phyloP scores from a whole-genome alignment of 2,329 filamentous ascomycete genomes.

The Trichoderma harzianum region DNA sequence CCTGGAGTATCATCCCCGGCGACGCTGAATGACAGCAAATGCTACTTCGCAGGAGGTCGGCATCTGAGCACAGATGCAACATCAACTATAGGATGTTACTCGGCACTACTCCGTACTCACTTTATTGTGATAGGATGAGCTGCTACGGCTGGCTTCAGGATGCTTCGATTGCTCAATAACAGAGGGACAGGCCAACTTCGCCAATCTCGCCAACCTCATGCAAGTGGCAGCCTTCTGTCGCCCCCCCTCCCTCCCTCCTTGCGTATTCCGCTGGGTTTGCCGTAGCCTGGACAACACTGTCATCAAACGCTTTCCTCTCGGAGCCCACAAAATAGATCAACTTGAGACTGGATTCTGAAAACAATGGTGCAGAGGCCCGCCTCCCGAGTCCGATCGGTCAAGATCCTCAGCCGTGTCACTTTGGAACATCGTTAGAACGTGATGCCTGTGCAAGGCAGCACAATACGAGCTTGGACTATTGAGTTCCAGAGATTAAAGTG shows the following conservation, averaged over 20 bases:
- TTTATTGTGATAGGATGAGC: neutral
- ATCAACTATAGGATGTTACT: neutral
- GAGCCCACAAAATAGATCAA: slow-evolving; percentile 1
- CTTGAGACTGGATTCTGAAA: neutral
- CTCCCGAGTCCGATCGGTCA: slow-evolving; percentile 9
- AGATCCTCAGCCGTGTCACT: slow-evolving; percentile 3
- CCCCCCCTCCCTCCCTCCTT: neutral
- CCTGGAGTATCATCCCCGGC: neutral
- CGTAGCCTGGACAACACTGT: neutral
- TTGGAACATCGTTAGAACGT: neutral
- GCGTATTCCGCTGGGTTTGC: neutral
- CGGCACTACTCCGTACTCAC: neutral
- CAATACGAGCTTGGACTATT: neutral
- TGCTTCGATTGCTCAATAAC: neutral
- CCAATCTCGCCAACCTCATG: slow-evolving; percentile 6
- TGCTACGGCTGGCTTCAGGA: neutral
- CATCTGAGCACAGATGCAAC: neutral
- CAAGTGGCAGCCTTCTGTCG: neutral
- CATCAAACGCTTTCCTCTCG: neutral
- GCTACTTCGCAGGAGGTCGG: neutral
- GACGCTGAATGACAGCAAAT: neutral
- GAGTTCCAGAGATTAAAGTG: slow-evolving; percentile 1
- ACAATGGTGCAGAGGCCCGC: slow-evolving; percentile 1
- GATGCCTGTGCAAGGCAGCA: neutral
- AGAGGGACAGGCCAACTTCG: neutral